Percentiles rank a stretch among this genome's conserved stretches.
These are phyloP conservation scores for Phytophthora pseudosyringae DNA, from an alignment of 352 stramenopile genomes.

Conservation along the genomic window DNA sequence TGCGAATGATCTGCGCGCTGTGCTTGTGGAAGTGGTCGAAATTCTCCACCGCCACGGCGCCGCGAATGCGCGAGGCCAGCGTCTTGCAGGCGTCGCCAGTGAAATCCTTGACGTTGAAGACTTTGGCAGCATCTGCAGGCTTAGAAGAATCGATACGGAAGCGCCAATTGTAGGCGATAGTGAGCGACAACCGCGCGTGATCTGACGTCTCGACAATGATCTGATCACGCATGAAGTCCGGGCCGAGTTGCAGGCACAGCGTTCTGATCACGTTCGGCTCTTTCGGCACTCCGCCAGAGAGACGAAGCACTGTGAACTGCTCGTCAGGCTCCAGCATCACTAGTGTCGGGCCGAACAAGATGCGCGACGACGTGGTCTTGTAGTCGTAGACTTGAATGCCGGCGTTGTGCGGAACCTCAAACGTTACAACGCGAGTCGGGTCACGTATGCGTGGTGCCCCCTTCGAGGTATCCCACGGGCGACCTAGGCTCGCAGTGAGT, in stretches of 20 bases:
- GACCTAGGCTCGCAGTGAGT: slow-evolving; percentile 31
- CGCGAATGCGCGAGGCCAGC: slow-evolving; percentile 75
- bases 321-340: slow-evolving; percentile 86
- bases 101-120: slow-evolving; percentile 88
- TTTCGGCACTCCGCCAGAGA: slow-evolving; percentile 75
- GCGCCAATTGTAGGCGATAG: slow-evolving; percentile 88
- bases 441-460: slow-evolving; percentile 42
- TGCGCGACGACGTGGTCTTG: slow-evolving; percentile 81
- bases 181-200: slow-evolving; percentile 74
- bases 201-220: slow-evolving; percentile 88
- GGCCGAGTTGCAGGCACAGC: slow-evolving; percentile 78
- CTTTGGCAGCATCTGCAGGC: slow-evolving; percentile 60
- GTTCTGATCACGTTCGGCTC: slow-evolving; percentile 82
- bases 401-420: slow-evolving; percentile 84
- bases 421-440: slow-evolving; percentile 72
- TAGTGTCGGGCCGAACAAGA: slow-evolving; percentile 80
- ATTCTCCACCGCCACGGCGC: slow-evolving; percentile 70
- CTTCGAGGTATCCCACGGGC: slow-evolving; percentile 16
- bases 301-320: slow-evolving; percentile 81
- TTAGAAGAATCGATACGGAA: slow-evolving; percentile 69
- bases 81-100: slow-evolving; percentile 85
- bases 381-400: slow-evolving; percentile 88
- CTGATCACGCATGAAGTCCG: slow-evolving; percentile 86
- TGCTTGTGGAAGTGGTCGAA: slow-evolving; percentile 90
- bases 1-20: slow-evolving; percentile 81